Evolutionary conservation across 495 filamentous ascomycete genomes (phyloP).

Genomic region (Sporormia fimetaria): DNA sequence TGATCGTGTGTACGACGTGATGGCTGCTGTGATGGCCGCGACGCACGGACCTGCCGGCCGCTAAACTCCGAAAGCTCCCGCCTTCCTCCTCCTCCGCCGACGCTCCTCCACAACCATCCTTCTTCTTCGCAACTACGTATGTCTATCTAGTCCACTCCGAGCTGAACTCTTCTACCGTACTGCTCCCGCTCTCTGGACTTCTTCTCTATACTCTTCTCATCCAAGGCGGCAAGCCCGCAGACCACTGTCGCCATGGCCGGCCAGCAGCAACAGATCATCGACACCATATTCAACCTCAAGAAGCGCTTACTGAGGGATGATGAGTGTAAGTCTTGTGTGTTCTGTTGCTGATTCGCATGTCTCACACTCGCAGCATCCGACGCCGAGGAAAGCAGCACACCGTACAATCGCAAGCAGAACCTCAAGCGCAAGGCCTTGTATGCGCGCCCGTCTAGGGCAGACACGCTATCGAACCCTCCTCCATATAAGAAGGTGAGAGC

Average conservation of each 20-base stretch:
- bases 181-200: constrained; percentile 4
- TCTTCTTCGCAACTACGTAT: too few species aligned
- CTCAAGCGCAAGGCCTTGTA: constrained; percentile 71
- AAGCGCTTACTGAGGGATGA: constrained; percentile 41
- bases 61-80: too few species aligned
- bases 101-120: too few species aligned
- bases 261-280: constrained; percentile 56
- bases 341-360: constrained; percentile 9
- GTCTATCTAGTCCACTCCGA: too few species aligned
- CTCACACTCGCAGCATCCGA: constrained; percentile 54
- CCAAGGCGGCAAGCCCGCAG: constrained; percentile 1
- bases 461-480: constrained; percentile 54
- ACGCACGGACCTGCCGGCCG: too few species aligned
- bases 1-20: too few species aligned
- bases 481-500: constrained; percentile 72
- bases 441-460: constrained; percentile 64
- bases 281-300: constrained; percentile 69
- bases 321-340: constrained; percentile 25
- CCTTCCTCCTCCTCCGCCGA: too few species aligned
- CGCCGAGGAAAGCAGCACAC: constrained; percentile 68
- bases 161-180: constrained; percentile 8
- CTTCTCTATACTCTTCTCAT: background rate
- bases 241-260: constrained; percentile 49
- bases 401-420: constrained; percentile 79
- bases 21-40: too few species aligned